Evolutionary conservation across 1,139 yeast species (phyloP).

Genomic region (Yamadazyma triangularis): DNA sequence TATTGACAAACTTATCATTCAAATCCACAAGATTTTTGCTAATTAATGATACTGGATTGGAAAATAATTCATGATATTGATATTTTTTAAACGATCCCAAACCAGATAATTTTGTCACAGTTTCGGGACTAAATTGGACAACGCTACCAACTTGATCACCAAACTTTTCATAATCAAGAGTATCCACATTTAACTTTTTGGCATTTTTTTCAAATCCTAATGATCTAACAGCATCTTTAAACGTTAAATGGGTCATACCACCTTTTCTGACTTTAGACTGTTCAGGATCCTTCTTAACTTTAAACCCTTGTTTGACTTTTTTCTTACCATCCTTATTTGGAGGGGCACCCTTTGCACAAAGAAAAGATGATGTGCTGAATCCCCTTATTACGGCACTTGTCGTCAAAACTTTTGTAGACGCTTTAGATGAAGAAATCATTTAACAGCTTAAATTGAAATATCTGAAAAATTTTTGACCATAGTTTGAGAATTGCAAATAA

Average conservation of each 20-base stretch:
- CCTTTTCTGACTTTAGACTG: constrained; percentile 29
- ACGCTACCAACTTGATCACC: constrained; percentile 14
- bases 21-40: constrained; percentile 30
- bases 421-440: background rate
- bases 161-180: constrained; percentile 5
- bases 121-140: constrained; percentile 18
- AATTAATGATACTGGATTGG: constrained; percentile 52
- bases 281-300: constrained; percentile 13
- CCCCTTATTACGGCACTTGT: constrained; percentile 1
- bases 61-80: constrained; percentile 62
- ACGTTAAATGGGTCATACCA: constrained; percentile 42
- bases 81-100: constrained; percentile 58
- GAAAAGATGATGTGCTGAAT: constrained; percentile 7
- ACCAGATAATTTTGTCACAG: constrained; percentile 23
- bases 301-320: constrained; percentile 24
- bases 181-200: constrained; percentile 7
- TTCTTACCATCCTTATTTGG: constrained; percentile 21
- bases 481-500: too few species aligned
- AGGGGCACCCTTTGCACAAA: constrained; percentile 14
- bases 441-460: background rate
- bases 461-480: background rate
- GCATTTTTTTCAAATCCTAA: constrained; percentile 34
- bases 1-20: constrained; percentile 20
- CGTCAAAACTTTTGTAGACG: background rate
- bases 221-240: constrained; percentile 36